These are phyloP conservation scores for Metarhizium anisopliae DNA, from an alignment of 2,329 filamentous ascomycete species.

Conservation along the genomic window DNA sequence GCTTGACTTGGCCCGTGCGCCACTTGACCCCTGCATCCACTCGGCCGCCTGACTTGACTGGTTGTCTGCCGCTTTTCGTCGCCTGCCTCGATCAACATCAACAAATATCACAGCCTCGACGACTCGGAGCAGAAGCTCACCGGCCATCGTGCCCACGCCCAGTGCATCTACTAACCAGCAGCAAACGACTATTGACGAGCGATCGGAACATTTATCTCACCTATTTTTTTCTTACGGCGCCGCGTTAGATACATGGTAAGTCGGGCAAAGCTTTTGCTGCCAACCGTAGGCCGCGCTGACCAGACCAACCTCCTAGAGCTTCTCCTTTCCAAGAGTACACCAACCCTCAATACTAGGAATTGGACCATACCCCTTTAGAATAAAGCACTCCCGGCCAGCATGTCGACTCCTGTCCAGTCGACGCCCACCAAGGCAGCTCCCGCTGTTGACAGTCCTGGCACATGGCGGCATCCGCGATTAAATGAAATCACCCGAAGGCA, in stretches of 20 bases:
- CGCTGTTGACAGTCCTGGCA: constrained; percentile 54
- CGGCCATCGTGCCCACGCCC: constrained; percentile 21
- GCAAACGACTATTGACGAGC: constrained; percentile 3
- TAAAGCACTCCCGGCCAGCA: constrained; percentile 5
- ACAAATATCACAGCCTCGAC: constrained; percentile 15
- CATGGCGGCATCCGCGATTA: constrained; percentile 84
- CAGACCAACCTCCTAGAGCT: not conserved
- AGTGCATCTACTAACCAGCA: constrained; percentile 22
- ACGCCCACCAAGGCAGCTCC: constrained; percentile 34
- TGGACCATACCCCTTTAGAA: too few species aligned
- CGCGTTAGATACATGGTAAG: not conserved
- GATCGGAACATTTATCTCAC: not conserved
- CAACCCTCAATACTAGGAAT: not conserved
- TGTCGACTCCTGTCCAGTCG: constrained; percentile 22
- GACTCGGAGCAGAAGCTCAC: constrained; percentile 15
- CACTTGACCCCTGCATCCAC: constrained; percentile 2
- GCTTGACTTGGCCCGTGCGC: not conserved
- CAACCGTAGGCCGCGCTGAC: not conserved
- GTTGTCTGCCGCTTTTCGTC: not conserved
- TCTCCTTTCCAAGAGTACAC: not conserved
- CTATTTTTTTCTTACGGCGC: not conserved
- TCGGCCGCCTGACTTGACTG: not conserved
- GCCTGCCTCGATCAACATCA: constrained; percentile 18
- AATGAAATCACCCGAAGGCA: constrained; percentile 79
- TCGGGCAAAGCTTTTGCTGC: not conserved